phyloP scores from a whole-genome alignment of 352 stramenopile species.

The Phytophthora citricola region DNA sequence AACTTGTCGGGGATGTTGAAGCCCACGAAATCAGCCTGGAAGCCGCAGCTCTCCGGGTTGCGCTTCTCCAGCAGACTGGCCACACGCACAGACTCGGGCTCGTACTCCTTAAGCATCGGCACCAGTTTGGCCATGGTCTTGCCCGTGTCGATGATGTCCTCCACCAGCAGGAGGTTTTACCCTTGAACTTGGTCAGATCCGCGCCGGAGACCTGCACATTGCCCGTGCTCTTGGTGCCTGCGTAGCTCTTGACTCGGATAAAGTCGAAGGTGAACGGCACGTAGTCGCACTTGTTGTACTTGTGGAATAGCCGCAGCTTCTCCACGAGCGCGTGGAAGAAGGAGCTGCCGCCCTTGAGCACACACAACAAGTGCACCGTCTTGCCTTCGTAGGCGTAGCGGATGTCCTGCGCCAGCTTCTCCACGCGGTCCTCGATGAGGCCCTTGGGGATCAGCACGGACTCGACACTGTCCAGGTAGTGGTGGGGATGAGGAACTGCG shows the following conservation, averaged over 20 bases:
- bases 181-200: constrained; percentile 87
- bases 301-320: constrained; percentile 85
- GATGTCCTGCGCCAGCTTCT: constrained; percentile 94
- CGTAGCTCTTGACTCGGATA: constrained; percentile 95
- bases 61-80: constrained; percentile 95
- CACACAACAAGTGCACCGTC: constrained; percentile 92
- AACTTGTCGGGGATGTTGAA: constrained; percentile 98
- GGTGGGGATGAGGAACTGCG: constrained; percentile 81
- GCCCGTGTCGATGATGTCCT: constrained; percentile 99
- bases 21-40: constrained; percentile 95
- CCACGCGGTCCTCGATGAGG: constrained; percentile 91
- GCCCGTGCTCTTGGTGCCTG: constrained; percentile 90
- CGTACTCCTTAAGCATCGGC: constrained; percentile 83
- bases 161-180: constrained; percentile 95
- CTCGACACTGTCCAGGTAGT: constrained; percentile 83
- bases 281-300: constrained; percentile 90
- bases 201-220: constrained; percentile 92
- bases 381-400: constrained; percentile 88
- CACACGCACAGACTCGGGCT: constrained; percentile 88
- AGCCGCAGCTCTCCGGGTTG: constrained; percentile 88
- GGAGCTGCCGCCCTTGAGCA: constrained; percentile 91
- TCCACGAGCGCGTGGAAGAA: constrained; percentile 92
- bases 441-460: constrained; percentile 92
- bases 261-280: constrained; percentile 96
- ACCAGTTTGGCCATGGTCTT: constrained; percentile 93